Base-by-base conservation (phyloP, 495 filamentous ascomycete species). In the Aspergillus nanangensis region DNA sequence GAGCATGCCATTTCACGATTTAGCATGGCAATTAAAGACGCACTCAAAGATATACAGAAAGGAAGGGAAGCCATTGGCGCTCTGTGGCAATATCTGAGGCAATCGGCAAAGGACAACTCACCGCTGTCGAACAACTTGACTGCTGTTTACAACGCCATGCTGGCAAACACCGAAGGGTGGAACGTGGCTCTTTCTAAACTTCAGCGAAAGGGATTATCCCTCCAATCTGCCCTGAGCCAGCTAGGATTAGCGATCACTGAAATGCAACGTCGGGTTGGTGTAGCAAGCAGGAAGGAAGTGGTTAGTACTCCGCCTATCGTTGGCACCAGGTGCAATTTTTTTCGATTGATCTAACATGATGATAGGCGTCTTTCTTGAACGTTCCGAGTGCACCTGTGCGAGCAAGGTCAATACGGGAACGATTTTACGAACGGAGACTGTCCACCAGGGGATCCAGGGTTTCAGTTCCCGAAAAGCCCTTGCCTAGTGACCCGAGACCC, bases 121-220 rank as follows among this genome's bases (percentile, higher is more conserved):
- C 66, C 74, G 18, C 46, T 66, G 22, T 52, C 71, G 4, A 57
- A 67, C 22, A 74, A 72, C 18, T 61, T 77, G 15, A 67, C 73
- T 37, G 78, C 84, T 34, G 83, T 93, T 14, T 90, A 83, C 52
- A 75, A 81, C 32, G 83, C 73, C 15, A 95, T 95, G 88, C 82
- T 82, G 49, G 81, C 86, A 21, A 95, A 95, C 54, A 80, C 86
- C 22, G 84, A 93, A 44, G 86, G 87, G n/a, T 95, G 89, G 89
- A 81, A 82, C 52, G 75, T 78, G 33, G 84, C 84, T 1, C 82
- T 92, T 44, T 71, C 81, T 22, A 81, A 80, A 42, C 69, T 92
- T 37, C 81, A 88, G 57, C 73, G 70, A 24, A 88, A 80, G 57
- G 81, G 82, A 2, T 69, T 72, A 25, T 64, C 67, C 25, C 71